Percentiles rank a stretch among this genome's conserved stretches.
Conservation (phyloP, 352 stramenopile species). For the Stramenopiles sp. region DNA sequence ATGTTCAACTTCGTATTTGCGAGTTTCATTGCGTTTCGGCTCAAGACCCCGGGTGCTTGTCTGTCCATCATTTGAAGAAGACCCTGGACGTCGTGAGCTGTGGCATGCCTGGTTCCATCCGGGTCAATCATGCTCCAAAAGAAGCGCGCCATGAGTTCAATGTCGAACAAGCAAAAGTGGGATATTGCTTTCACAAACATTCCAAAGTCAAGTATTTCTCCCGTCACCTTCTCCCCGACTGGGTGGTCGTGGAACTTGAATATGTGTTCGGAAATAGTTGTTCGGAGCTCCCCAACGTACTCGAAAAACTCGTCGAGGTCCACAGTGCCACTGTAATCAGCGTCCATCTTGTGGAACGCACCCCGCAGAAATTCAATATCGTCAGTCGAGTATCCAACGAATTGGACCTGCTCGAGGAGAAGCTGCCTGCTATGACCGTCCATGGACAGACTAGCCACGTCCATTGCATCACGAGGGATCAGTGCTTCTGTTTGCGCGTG, state of each 20-base stretch:
- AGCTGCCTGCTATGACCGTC: background rate
- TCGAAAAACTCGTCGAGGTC: background rate
- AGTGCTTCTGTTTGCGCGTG: background rate
- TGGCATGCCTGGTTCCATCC: background rate
- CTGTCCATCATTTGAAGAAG: background rate
- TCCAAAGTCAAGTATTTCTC: background rate
- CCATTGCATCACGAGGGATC: background rate
- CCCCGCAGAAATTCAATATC: background rate
- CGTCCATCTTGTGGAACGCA: background rate
- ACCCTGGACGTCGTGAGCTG: background rate
- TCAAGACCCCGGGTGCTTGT: background rate
- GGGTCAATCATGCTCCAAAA: conserved; percentile 4
- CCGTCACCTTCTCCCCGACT: background rate
- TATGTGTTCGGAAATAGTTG: background rate
- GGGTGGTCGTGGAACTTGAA: background rate
- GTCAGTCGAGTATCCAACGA: background rate
- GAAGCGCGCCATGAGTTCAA: background rate
- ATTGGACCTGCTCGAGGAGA: background rate
- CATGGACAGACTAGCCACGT: background rate
- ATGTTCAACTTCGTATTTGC: background rate
- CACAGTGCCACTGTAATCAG: background rate
- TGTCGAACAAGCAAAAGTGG: background rate
- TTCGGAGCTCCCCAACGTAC: background rate
- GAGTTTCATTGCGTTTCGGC: background rate
- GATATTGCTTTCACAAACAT: background rate